Evolutionary conservation across 2,329 filamentous ascomycete species (phyloP).

Genomic region (Didymosphaeria variabile): DNA sequence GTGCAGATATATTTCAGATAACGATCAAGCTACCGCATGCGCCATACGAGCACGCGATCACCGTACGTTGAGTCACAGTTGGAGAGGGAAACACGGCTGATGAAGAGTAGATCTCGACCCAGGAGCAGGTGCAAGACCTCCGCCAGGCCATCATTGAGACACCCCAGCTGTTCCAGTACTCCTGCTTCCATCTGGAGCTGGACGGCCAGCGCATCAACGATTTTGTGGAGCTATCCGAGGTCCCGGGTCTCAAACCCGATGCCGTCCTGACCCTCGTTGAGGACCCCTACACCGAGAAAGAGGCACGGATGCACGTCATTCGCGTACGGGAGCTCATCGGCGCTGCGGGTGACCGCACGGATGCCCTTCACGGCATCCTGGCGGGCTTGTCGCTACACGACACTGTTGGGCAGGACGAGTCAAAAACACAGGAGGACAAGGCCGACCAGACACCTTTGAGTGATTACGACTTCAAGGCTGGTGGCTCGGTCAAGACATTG

Average conservation of each 20-base stretch:
- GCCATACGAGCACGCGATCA: constrained; percentile 81
- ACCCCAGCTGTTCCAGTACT: constrained; percentile 93
- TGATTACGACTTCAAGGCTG: constrained; percentile 79
- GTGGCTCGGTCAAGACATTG: constrained; percentile 73
- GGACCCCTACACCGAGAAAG: constrained; percentile 98
- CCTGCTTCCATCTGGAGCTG: constrained; percentile 97
- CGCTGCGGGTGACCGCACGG: constrained; percentile 86
- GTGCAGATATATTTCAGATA: constrained; percentile 70
- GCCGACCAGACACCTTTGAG: constrained; percentile 56
- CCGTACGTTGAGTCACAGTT: constrained; percentile 63
- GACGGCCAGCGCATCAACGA: constrained; percentile 92
- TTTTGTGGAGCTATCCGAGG: constrained; percentile 89
- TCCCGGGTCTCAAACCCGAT: constrained; percentile 78
- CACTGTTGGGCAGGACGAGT: constrained; percentile 65
- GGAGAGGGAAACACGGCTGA: constrained; percentile 27
- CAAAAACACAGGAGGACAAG: constrained; percentile 41
- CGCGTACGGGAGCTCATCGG: constrained; percentile 92
- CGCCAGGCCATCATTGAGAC: constrained; percentile 95
- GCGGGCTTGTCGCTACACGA: constrained; percentile 90
- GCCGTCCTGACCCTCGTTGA: constrained; percentile 85
- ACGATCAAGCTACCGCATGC: constrained; percentile 84
- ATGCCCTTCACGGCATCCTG: constrained; percentile 84
- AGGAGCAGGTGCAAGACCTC: constrained; percentile 97
- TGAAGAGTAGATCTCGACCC: constrained; percentile 75
- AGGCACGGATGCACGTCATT: constrained; percentile 93